These are phyloP conservation scores for Puccinia triticina DNA, from an alignment of 1,284 basidiomycete species.

Conservation along the genomic window DNA sequence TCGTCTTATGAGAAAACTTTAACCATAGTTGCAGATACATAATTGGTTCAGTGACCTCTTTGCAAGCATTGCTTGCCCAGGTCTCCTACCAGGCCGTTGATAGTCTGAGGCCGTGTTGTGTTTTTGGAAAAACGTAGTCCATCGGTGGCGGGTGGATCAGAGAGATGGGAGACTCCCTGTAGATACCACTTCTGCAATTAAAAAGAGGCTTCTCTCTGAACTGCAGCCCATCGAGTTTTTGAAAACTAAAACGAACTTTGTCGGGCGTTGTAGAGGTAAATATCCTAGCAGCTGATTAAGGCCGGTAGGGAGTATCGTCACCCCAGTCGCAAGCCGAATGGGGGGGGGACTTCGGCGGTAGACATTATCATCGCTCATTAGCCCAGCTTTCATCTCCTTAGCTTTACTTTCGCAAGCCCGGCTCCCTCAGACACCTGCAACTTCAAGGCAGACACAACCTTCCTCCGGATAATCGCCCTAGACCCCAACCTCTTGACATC, in stretches of 20 bases:
- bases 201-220: constrained; percentile 3
- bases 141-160: neutral
- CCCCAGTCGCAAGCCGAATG: constrained; percentile 7
- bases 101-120: neutral
- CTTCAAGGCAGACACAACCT: neutral
- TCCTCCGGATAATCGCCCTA: neutral
- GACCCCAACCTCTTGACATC: constrained; percentile 8
- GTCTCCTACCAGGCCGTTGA: neutral
- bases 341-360: constrained; percentile 7
- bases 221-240: neutral
- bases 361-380: constrained; percentile 6
- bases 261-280: constrained; percentile 4
- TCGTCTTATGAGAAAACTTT: neutral
- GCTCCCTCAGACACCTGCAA: neutral
- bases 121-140: constrained; percentile 12
- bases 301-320: constrained; percentile 11
- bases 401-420: neutral
- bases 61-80: neutral
- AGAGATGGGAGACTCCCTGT: constrained; percentile 7
- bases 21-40: neutral
- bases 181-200: constrained; percentile 21
- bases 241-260: constrained; percentile 13
- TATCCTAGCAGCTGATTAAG: constrained; percentile 15
- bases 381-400: constrained; percentile 6
- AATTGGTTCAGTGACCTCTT: constrained; percentile 8